A percentile compares a stretch with the other conserved stretches of the same genome.
Evolutionary conservation across 495 filamentous ascomycete species (phyloP).

Genomic region (Xylaria acuta): DNA sequence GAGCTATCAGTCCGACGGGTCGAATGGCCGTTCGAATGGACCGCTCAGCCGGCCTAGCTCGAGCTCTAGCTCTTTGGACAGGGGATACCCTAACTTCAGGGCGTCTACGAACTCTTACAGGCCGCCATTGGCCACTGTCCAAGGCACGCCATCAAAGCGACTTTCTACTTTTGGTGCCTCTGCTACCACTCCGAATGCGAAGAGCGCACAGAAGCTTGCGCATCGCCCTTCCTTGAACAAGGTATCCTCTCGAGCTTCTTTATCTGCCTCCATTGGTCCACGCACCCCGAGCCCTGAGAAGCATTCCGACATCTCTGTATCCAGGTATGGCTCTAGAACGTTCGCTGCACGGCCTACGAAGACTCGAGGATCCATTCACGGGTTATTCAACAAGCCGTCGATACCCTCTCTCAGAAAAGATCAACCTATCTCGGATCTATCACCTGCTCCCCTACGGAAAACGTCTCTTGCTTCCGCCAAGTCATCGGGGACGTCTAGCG

Average conservation of each 20-base stretch:
- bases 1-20: slow-evolving; percentile 52
- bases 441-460: slow-evolving; percentile 42
- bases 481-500: slow-evolving; percentile 55
- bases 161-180: slow-evolving; percentile 32
- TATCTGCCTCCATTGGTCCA: slow-evolving; percentile 32
- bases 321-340: slow-evolving; percentile 57
- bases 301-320: slow-evolving; percentile 32
- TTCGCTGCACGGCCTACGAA: slow-evolving; percentile 56
- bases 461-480: slow-evolving; percentile 49
- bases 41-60: slow-evolving; percentile 50
- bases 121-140: slow-evolving; percentile 44
- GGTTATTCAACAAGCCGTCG: slow-evolving; percentile 60
- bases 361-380: slow-evolving; percentile 61
- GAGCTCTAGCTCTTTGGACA: slow-evolving; percentile 44
- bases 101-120: slow-evolving; percentile 45
- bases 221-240: slow-evolving; percentile 30
- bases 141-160: slow-evolving; percentile 43
- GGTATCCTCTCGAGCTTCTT: slow-evolving; percentile 34
- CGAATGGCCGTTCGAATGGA: slow-evolving; percentile 37
- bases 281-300: slow-evolving; percentile 55
- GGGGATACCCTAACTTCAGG: slow-evolving; percentile 36
- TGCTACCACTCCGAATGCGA: slow-evolving; percentile 19
- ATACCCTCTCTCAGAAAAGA: slow-evolving; percentile 50
- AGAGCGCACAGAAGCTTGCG: slow-evolving; percentile 1
- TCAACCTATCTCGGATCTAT: slow-evolving; percentile 32